Base-by-base conservation (phyloP, 257 asterid genomes). In the Ophiorrhiza pumila region DNA sequence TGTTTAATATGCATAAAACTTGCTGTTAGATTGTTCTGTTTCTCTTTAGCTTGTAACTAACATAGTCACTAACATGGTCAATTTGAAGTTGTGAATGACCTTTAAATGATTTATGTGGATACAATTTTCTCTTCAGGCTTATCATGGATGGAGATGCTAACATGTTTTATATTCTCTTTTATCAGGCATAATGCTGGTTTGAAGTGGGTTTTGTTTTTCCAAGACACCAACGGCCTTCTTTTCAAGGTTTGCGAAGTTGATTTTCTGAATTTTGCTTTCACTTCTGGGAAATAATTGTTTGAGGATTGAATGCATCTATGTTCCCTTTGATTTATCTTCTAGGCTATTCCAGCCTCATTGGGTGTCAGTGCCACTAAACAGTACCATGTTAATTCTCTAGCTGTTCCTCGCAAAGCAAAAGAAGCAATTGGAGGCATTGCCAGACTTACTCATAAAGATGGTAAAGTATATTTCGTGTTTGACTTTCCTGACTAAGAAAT, bases 391-490 rank as follows among this genome's bases (percentile, higher is more conserved):
- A 92, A 95, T 83, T 95, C 99, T 90, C 93, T 95, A 59, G 94
- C 99, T 65, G 99, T 92, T 85, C 98, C 93, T 52, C 89, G 99
- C 76, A 95, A 95, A 89, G 99, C 99, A 66, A 95, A 95, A 88
- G 99, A 95, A 82, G 98, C 99, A 80, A 92, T 92, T 74, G 99
- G 99, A 73, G 99, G 99, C 81, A 95, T 95, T 70, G 82, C 99
- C 71, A 92, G 78, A 74, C 97, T 95, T 71, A 87, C 92, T 75
- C 99, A 95, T 79, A 78, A 85, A 80, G 99, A 95, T 85, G 99
- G 99, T 95, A 71, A 18, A 75, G 29, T 60, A 25, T 25, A 35
- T 50, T 18, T 7, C 23, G 49, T 37, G 2, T 11, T 8, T n/a
- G 7, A 35, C 15, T 11, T 34, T 42, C 32, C 67, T 45, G 18